Evolutionary conservation across 169 alveolate species (phyloP).

Genomic region (Plasmodium vivax): DNA sequence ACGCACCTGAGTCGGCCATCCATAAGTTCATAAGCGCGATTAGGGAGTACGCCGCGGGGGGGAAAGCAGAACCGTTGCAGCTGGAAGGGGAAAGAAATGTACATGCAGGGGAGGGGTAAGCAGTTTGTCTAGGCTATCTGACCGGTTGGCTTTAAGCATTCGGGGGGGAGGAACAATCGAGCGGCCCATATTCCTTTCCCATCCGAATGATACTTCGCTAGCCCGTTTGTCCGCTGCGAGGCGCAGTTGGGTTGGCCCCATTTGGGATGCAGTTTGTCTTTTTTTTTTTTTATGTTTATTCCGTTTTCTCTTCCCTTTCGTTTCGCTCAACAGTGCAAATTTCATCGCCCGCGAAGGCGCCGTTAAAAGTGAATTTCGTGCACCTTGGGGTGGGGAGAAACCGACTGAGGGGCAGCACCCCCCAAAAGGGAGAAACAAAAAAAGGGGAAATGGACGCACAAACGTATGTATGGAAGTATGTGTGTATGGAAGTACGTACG

Average conservation of each 20-base stretch:
- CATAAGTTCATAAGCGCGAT: conserved; percentile 35
- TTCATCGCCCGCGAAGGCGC: background rate
- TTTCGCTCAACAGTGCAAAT: background rate
- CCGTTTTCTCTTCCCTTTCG: background rate
- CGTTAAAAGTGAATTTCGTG: background rate
- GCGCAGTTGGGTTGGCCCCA: background rate
- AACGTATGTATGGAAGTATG: background rate
- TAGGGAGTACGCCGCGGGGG: background rate
- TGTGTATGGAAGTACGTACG: background rate
- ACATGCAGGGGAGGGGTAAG: background rate
- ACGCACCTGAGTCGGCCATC: conserved; percentile 26
- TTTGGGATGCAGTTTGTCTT: background rate
- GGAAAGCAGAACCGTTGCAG: background rate
- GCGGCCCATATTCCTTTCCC: background rate
- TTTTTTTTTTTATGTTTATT: too few relatives aligned
- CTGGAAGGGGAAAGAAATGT: background rate
- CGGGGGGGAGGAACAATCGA: background rate
- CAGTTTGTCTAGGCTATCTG: background rate
- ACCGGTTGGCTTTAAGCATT: background rate
- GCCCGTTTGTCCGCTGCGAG: background rate
- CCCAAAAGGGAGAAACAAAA: background rate
- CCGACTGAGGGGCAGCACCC: background rate
- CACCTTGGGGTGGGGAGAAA: background rate
- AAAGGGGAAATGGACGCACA: background rate
- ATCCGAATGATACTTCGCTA: background rate